These are phyloP conservation scores for Sonneratia caseolaris DNA, from an alignment of 345 rosid species.

Conservation along the genomic window DNA sequence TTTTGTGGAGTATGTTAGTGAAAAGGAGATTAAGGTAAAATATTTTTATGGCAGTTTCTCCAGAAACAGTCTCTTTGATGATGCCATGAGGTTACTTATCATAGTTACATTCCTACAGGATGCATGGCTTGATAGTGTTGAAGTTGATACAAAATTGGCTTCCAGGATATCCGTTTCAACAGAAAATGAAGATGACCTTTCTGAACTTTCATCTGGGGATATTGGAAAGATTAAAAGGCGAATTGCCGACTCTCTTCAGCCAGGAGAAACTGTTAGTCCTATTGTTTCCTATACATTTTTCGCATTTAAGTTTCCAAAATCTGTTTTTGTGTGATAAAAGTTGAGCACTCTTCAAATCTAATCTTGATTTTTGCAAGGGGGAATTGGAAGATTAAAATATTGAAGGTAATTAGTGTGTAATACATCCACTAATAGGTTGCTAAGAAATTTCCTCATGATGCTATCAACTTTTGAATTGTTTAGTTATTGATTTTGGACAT, in stretches of 20 bases:
- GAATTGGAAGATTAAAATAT: neutral
- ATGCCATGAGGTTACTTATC: too few species aligned
- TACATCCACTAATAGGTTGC: neutral
- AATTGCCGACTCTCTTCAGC: constrained; percentile 69
- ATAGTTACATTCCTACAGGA: constrained; percentile 39
- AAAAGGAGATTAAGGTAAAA: too few species aligned
- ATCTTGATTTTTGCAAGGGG: neutral
- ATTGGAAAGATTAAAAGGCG: constrained; percentile 70
- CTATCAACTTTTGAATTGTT: neutral
- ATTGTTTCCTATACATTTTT: neutral
- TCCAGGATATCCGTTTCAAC: constrained; percentile 21
- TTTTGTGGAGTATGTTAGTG: too few species aligned
- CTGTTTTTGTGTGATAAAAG: neutral
- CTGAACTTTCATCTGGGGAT: constrained; percentile 65
- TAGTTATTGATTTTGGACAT: neutral
- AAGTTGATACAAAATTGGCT: constrained; percentile 37
- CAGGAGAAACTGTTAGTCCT: constrained; percentile 72
- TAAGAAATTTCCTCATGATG: neutral
- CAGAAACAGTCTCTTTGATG: too few species aligned
- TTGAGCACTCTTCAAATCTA: neutral
- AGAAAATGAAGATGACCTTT: constrained; percentile 20
- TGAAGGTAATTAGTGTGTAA: neutral
- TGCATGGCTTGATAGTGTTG: constrained; percentile 95
- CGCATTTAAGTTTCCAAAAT: neutral
- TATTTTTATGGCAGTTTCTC: too few species aligned